Conservation (phyloP, 768 basidiomycete species). For the Mycena chlorophos region DNA sequence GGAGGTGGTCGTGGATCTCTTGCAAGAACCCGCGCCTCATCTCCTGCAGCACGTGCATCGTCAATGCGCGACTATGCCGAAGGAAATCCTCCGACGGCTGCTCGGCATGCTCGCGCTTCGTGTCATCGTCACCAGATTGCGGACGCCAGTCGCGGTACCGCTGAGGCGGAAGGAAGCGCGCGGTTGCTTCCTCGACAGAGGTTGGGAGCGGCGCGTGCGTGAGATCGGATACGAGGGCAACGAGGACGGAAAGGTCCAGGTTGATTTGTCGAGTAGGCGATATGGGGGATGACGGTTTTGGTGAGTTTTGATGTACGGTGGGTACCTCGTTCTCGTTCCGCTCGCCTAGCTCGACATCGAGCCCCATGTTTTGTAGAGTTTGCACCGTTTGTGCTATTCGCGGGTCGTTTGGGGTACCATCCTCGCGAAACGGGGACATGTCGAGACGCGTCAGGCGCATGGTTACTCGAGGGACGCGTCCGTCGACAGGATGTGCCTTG, state of each 20-base stretch:
- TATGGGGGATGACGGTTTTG: slow-evolving; percentile 19
- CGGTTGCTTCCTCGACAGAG: slow-evolving; percentile 55
- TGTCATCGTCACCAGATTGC: neutral
- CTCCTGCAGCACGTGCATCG: slow-evolving; percentile 73
- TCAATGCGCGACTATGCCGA: slow-evolving; percentile 72
- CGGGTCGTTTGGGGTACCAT: slow-evolving; percentile 41
- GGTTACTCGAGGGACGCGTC: slow-evolving; percentile 48
- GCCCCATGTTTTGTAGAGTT: slow-evolving; percentile 57
- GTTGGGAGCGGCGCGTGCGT: slow-evolving; percentile 69
- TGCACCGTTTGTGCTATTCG: slow-evolving; percentile 65
- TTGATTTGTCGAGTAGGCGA: slow-evolving; percentile 63
- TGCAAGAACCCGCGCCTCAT: slow-evolving; percentile 62
- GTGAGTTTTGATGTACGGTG: slow-evolving; percentile 1
- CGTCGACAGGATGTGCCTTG: slow-evolving; percentile 51
- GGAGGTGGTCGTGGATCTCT: slow-evolving; percentile 58
- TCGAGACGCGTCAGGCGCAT: slow-evolving; percentile 74
- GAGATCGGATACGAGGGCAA: slow-evolving; percentile 81
- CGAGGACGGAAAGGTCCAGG: slow-evolving; percentile 80
- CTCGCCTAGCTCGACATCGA: slow-evolving; percentile 69
- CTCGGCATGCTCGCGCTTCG: slow-evolving; percentile 16
- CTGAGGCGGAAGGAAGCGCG: slow-evolving; percentile 63
- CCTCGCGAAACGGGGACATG: slow-evolving; percentile 31
- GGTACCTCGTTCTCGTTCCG: slow-evolving; percentile 34
- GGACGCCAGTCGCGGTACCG: slow-evolving; percentile 63
- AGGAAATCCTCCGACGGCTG: slow-evolving; percentile 40